Evolutionary conservation across 2,329 filamentous ascomycete genomes (phyloP), one percentile per base, ranked within the genome.

Genomic region (Chaetomiaceae sp.): DNA sequence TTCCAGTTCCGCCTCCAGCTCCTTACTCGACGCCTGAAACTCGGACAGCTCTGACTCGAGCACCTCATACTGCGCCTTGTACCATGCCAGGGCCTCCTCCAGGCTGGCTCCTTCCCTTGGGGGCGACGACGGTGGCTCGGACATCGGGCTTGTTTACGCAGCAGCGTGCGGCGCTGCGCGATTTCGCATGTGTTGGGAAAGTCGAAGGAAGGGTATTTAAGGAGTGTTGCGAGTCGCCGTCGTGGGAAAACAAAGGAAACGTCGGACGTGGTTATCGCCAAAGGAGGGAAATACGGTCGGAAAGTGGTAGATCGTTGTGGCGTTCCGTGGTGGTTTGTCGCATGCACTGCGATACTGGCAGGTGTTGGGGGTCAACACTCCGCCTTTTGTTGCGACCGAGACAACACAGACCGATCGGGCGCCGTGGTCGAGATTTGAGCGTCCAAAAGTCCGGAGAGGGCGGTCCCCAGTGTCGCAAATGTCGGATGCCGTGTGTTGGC

Each of bases 41-140:
- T 99, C 94, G 58, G 88, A 83, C 57, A 99, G 82, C 71, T 99
- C 94, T 49, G 84, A 78, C 72, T 96, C 94, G 34, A 99, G 81
- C 68, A 90, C 84, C 72, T 95, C 91, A 74, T 97, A 97, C 70
- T 97, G 92, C 50, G 84, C 74, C 77, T 99, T 99, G 82, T 97
- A 99, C 81, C 94, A 96, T 54, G 86, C 81, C 48, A 99, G 78
- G 57, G 91, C 87, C 66, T 94, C 89, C 66, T 91, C 85, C 46
- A 79, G 69, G 51, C 70, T 78, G 51, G 80, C 70, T 48, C 74
- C 70, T 65, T 77, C 79, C 65, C 72, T 73, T 11, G 81, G 81
- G 49, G 83, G 83, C 45, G 83, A 85, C 6, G 83, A 85, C 6
- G 82, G 81, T 62, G 77, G 76, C 65, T 85, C 82, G 56, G 75